A percentile compares a stretch with the other conserved stretches of the same genome.
Evolutionary conservation across 2,329 filamentous ascomycete species (phyloP).

Genomic region (Fusarium sambucinum): DNA sequence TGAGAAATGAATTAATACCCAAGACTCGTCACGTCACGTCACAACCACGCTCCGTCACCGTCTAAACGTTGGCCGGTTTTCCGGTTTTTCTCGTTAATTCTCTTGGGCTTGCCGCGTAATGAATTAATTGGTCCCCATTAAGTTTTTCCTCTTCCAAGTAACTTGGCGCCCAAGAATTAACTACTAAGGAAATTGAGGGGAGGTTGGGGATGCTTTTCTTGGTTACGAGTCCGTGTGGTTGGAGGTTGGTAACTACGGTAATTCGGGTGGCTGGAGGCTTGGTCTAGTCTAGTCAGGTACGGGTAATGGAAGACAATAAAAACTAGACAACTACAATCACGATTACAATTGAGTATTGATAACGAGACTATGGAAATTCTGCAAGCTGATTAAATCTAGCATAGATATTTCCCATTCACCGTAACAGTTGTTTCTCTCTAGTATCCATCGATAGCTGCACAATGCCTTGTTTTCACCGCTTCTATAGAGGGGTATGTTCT

Average conservation of each 20-base stretch:
- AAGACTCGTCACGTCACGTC: conserved; percentile 17
- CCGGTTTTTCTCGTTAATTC: conserved; percentile 11
- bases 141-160: background rate
- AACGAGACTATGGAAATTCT: background rate
- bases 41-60: conserved; percentile 14
- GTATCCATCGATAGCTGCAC: background rate
- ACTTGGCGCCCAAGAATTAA: conserved; percentile 14
- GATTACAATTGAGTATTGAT: background rate
- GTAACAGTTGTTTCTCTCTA: background rate
- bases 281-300: conserved; percentile 6
- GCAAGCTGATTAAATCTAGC: background rate
- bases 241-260: conserved; percentile 24
- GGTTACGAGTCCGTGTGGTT: conserved; percentile 12
- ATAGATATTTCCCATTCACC: background rate
- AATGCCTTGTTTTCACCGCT: background rate
- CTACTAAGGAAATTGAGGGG: conserved; percentile 8
- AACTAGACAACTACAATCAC: no score
- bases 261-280: conserved; percentile 22
- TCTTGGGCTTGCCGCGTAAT: conserved; percentile 15
- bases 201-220: conserved; percentile 29
- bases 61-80: conserved; percentile 25
- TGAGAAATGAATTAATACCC: conserved; percentile 20
- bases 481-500: background rate
- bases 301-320: background rate
- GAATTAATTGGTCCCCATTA: conserved; percentile 11